Base-by-base conservation (phyloP, 352 stramenopile species). In the Pythium apleroticum region DNA sequence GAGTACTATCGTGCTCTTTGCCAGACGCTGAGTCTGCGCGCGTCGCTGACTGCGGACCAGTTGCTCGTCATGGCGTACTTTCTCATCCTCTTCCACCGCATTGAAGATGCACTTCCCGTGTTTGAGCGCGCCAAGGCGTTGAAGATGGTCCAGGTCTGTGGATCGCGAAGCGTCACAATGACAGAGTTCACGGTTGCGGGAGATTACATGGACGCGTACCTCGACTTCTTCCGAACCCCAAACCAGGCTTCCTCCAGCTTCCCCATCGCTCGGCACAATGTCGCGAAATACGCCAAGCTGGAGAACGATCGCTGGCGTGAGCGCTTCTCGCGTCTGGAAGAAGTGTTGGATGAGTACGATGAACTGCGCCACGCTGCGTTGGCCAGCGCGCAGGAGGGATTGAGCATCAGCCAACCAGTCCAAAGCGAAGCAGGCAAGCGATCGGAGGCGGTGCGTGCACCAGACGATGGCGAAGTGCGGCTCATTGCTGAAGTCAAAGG, bases 181-280 rank as follows among this genome's bases (percentile, higher is more conserved):
- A 41, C 33, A 17, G 63, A 73, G n/a, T 37, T 48, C 45, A 75
- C 64, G 24, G 55, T 91, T 27, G 74, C 77, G 25, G 88, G 76
- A 35, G 79, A 86, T 31, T 92, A 90, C 52, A 76, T 92, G 33
- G 49, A 57, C 46, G 70, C 75, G 25, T 92, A 86, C 66, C 66
- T 92, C 31, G 79, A 90, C 50, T 83, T 88, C 52, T 84, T 83
- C 43, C 65, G 69, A 5, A 27, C 53, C 22, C 20, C 52, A 43
- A 57, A 28, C 28, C 50, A 75, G 1, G 24, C 64, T 22, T 24
- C 24, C 5, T 22, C 14, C 12, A 41, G 33, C 1, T 85, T 89
- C 60, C 20, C 30, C 1, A 53, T 70, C 22, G 80, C 79, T 63
- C 77, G 80, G 43, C 66, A 41, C 17, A 70, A 74, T 0, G 73